A percentile compares a stretch with the other conserved stretches of the same genome.
These are phyloP conservation scores for Globisporangium spiculum DNA, from an alignment of 352 stramenopile species.

Conservation along the genomic window DNA sequence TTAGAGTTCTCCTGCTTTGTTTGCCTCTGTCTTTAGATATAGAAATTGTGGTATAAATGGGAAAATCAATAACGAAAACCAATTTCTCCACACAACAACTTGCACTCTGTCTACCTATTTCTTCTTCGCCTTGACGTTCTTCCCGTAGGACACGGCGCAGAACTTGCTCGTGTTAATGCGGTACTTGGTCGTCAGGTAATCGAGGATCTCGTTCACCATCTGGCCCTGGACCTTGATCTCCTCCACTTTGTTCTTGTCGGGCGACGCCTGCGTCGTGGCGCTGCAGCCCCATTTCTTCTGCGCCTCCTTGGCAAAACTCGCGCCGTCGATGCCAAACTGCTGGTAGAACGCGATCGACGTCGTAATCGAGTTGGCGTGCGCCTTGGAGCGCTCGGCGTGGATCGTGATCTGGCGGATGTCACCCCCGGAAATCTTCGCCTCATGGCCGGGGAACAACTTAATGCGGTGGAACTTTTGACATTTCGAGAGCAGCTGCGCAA, in stretches of 20 bases:
- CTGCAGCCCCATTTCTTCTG: conserved; percentile 86
- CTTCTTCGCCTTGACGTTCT: conserved; percentile 82
- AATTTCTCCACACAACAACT: not conserved
- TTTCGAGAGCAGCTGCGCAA: conserved; percentile 51
- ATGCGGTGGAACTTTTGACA: conserved; percentile 70
- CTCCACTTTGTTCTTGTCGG: conserved; percentile 64
- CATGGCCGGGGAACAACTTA: conserved; percentile 65
- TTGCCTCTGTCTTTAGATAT: conserved; percentile 1
- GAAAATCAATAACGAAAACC: not conserved
- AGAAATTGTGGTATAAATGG: not conserved
- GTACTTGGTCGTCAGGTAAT: conserved; percentile 64
- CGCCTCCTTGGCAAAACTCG: conserved; percentile 67
- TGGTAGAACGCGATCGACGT: conserved; percentile 74
- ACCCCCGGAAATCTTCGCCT: conserved; percentile 56
- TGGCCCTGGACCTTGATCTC: conserved; percentile 83
- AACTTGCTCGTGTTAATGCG: conserved; percentile 67
- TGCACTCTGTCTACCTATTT: conserved; percentile 29
- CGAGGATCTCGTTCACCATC: conserved; percentile 73
- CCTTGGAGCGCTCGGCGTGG: conserved; percentile 63
- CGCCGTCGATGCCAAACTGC: conserved; percentile 75
- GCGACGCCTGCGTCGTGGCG: conserved; percentile 41
- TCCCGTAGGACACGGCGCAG: conserved; percentile 64
- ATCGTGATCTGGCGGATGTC: conserved; percentile 62
- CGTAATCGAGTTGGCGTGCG: conserved; percentile 66
- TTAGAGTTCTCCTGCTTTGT: conserved; percentile 3